phyloP scores from a whole-genome alignment of 371 early-diverging fungal species.

The Mortierella sp. region DNA sequence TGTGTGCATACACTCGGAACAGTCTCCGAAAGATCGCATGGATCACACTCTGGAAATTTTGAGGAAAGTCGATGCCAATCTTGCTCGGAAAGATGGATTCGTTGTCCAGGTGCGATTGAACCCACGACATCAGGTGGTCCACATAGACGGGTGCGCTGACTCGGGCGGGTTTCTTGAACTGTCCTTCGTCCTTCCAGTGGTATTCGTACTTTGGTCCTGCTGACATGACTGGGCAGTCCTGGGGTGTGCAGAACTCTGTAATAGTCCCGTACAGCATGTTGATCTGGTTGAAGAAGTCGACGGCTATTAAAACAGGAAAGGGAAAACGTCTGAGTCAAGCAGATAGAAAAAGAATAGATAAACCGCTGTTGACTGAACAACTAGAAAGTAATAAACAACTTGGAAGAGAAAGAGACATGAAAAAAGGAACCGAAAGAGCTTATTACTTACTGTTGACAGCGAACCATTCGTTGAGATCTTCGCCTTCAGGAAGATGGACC shows the following conservation, averaged over 20 bases:
- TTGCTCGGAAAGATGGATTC: conserved; percentile 86
- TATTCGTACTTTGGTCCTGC: conserved; percentile 88
- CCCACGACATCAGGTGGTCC: conserved; percentile 86
- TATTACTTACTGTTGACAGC: conserved; percentile 79
- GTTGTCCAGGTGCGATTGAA: conserved; percentile 85
- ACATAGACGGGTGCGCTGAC: conserved; percentile 91
- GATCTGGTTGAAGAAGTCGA: conserved; percentile 95
- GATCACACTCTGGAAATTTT: conserved; percentile 65
- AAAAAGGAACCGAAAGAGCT: not conserved
- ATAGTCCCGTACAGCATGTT: conserved; percentile 92
- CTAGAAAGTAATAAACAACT: not conserved
- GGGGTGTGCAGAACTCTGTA: conserved; percentile 85
- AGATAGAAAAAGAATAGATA: not conserved
- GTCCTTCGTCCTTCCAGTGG: conserved; percentile 84
- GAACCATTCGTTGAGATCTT: conserved; percentile 90
- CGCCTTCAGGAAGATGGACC: conserved; percentile 87
- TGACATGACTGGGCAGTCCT: conserved; percentile 88
- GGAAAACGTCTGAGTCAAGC: not conserved
- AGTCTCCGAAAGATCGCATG: conserved; percentile 84
- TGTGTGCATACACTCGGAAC: conserved; percentile 90
- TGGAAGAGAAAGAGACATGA: not conserved
- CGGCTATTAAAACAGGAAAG: conserved; percentile 55
- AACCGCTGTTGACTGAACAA: not conserved
- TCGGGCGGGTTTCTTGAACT: conserved; percentile 81
- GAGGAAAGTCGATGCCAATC: conserved; percentile 62